These are phyloP conservation scores for Lecanoromycetidae sp. DNA, from an alignment of 2,329 filamentous ascomycete genomes.

Conservation along the genomic window DNA sequence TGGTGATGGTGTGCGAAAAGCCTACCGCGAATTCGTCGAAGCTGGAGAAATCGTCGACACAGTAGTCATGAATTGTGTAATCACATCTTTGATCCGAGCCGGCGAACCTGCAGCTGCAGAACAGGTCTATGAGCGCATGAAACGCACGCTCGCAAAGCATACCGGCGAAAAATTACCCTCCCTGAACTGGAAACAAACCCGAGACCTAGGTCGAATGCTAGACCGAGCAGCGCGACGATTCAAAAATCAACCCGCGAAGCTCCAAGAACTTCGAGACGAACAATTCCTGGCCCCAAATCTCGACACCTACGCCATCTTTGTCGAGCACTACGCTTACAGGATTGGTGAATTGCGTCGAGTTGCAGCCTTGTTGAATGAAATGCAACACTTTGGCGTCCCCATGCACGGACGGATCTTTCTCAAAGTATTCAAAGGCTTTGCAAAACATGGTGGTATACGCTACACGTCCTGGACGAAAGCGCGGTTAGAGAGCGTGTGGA, in stretches of 20 bases:
- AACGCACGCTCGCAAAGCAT: conserved; percentile 39
- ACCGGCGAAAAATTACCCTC: conserved; percentile 26
- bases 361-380: conserved; percentile 63
- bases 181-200: conserved; percentile 26
- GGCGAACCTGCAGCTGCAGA: conserved; percentile 68
- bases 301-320: conserved; percentile 65
- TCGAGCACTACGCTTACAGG: conserved; percentile 58
- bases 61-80: conserved; percentile 72
- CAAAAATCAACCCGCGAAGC: conserved; percentile 31
- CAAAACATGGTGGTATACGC: conserved; percentile 52
- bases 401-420: conserved; percentile 68
- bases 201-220: conserved; percentile 39
- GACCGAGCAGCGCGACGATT: conserved; percentile 34
- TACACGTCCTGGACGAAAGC: conserved; percentile 60
- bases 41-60: conserved; percentile 82
- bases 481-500: conserved; percentile 56
- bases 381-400: conserved; percentile 56
- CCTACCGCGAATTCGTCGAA: conserved; percentile 73
- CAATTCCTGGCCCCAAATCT: conserved; percentile 61
- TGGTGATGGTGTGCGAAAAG: conserved; percentile 58
- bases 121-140: conserved; percentile 76
- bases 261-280: conserved; percentile 52
- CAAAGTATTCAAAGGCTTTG: conserved; percentile 72
- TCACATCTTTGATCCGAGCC: conserved; percentile 62
- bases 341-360: conserved; percentile 62